Conservation (phyloP, 768 basidiomycete species). For the Phanerochaete carnosa region DNA sequence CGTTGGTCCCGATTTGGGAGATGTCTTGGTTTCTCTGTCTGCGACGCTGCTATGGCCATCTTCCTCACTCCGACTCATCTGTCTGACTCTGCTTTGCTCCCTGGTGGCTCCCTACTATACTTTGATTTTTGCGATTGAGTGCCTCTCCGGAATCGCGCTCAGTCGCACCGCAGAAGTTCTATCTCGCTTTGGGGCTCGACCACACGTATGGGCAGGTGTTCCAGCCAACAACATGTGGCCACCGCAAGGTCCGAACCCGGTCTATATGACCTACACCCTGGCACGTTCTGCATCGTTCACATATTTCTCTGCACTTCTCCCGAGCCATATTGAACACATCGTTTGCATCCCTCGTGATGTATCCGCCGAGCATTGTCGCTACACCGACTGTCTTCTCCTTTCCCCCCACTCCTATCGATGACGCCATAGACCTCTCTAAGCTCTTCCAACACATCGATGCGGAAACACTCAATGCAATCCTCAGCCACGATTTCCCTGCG, state of each 20-base stretch:
- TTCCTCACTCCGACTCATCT: background rate
- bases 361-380: background rate
- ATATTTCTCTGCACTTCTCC: slow-evolving; percentile 2
- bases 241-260: slow-evolving; percentile 8
- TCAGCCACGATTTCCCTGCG: slow-evolving; percentile 23
- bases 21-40: background rate
- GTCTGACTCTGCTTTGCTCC: background rate
- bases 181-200: background rate
- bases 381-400: background rate
- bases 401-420: slow-evolving; percentile 6
- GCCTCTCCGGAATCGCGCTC: background rate
- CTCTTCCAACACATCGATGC: slow-evolving; percentile 24
- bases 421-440: slow-evolving; percentile 15
- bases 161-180: background rate
- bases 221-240: slow-evolving; percentile 11
- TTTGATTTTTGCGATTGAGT: background rate
- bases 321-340: background rate
- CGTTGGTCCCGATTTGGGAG: slow-evolving; percentile 8
- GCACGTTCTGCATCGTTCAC: background rate
- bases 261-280: background rate
- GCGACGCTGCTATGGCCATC: slow-evolving; percentile 8
- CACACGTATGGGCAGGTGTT: slow-evolving; percentile 2
- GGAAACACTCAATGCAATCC: slow-evolving; percentile 19
- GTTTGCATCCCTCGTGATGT: background rate
- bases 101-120: background rate